These are phyloP conservation scores for Chaetomium olivaceum DNA, from an alignment of 2,329 filamentous ascomycete genomes.

Conservation along the genomic window DNA sequence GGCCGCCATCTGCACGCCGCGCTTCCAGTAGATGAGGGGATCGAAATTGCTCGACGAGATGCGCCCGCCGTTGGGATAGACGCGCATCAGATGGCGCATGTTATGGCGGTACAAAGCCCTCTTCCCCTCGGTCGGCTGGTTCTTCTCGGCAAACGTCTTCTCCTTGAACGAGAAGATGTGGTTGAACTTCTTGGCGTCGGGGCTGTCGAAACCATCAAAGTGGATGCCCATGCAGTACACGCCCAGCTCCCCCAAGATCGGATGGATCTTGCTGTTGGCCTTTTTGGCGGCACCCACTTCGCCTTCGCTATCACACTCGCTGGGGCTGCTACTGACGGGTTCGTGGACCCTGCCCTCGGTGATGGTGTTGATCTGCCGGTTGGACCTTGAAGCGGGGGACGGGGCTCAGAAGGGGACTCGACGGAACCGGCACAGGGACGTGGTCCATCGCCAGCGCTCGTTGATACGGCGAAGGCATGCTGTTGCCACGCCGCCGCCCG, in stretches of 20 bases:
- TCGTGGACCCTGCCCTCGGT: constrained; percentile 59
- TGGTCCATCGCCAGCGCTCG: constrained; percentile 64
- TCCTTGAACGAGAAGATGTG: constrained; percentile 97
- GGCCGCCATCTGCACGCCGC: constrained; percentile 95
- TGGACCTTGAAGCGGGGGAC: constrained; percentile 52
- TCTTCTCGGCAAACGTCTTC: constrained; percentile 79
- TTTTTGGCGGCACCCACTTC: constrained; percentile 59
- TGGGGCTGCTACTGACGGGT: constrained; percentile 62
- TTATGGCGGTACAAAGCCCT: constrained; percentile 84
- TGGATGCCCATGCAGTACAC: constrained; percentile 76
- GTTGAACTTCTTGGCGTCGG: constrained; percentile 83
- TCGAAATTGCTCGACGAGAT: constrained; percentile 92
- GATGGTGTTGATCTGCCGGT: constrained; percentile 59
- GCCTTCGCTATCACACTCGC: constrained; percentile 74
- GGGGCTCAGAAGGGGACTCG: constrained; percentile 57
- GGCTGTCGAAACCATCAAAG: constrained; percentile 75
- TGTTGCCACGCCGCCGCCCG: constrained; percentile 61
- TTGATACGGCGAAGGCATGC: constrained; percentile 75
- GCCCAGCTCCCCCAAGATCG: constrained; percentile 79
- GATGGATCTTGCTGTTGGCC: constrained; percentile 81
- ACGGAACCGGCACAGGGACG: constrained; percentile 52
- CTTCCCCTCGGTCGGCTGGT: constrained; percentile 73
- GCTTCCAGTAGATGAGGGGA: constrained; percentile 88
- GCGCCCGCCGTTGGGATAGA: constrained; percentile 83
- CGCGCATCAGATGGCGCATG: constrained; percentile 85